Conservation (phyloP, 2,329 filamentous ascomycete species). For the Chaetomium strumarium region DNA sequence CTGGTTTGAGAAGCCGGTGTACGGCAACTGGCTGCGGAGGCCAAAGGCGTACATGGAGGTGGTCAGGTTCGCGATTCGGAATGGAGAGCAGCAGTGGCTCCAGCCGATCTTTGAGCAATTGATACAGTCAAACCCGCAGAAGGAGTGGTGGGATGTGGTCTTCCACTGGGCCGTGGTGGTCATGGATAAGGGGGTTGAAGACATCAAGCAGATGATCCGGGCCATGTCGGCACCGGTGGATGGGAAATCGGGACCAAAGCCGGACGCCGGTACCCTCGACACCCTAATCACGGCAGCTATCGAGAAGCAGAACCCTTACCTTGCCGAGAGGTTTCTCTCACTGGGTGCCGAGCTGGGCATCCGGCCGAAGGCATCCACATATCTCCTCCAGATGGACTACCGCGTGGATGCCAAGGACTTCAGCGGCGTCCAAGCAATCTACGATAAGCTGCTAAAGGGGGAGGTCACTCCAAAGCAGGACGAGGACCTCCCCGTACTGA, state of each 20-base stretch:
- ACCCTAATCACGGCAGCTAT: constrained; percentile 66
- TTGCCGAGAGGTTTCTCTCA: constrained; percentile 67
- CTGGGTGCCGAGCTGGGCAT: constrained; percentile 62
- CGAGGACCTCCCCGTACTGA: constrained; percentile 58
- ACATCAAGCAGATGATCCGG: constrained; percentile 66
- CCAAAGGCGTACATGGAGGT: constrained; percentile 46
- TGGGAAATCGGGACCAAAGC: constrained; percentile 39
- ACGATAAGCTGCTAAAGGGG: constrained; percentile 51
- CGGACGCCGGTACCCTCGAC: constrained; percentile 72
- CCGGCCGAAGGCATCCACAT: constrained; percentile 61
- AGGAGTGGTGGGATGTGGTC: constrained; percentile 63
- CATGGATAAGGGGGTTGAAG: constrained; percentile 62
- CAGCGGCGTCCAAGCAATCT: constrained; percentile 61
- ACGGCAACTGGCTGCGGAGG: constrained; percentile 35
- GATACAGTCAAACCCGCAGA: constrained; percentile 41
- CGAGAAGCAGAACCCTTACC: constrained; percentile 60
- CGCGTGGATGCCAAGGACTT: constrained; percentile 68
- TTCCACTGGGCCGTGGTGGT: constrained; percentile 70
- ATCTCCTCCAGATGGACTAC: constrained; percentile 69
- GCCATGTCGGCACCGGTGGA: constrained; percentile 52
- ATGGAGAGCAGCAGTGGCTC: constrained; percentile 56
- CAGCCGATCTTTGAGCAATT: constrained; percentile 51
- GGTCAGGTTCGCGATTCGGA: constrained; percentile 56
- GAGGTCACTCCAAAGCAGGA: constrained; percentile 43
- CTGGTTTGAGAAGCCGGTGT: constrained; percentile 58